A percentile compares a stretch with the other conserved stretches of the same genome.
Evolutionary conservation across 164 flowering plant species (phyloP).

Genomic region (Cinnamomum micranthum): DNA sequence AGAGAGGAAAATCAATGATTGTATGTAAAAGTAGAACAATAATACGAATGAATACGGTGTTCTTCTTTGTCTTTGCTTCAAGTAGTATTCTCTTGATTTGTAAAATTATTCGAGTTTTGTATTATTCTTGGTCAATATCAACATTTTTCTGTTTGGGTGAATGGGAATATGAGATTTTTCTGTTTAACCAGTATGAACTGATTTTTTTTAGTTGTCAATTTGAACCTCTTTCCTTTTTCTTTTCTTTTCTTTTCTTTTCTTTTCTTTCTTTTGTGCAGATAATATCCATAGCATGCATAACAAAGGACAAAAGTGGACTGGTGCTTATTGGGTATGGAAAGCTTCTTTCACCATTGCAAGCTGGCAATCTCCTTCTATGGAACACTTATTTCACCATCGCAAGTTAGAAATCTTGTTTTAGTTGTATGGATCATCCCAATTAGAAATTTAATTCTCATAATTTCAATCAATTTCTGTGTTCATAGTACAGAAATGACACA

Average conservation of each 20-base stretch:
- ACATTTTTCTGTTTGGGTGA: not conserved
- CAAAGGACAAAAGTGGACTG: constrained; percentile 64
- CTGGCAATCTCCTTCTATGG: no score
- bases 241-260: not conserved
- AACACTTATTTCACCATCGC: no score
- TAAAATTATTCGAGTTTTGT: no score
- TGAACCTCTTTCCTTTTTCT: not conserved
- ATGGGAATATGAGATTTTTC: not conserved
- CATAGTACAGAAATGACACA: no score
- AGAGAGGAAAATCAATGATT: no score
- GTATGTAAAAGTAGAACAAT: not conserved
- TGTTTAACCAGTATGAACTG: not conserved
- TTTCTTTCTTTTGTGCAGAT: constrained; percentile 33
- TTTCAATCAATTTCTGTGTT: no score
- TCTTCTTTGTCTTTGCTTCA: not conserved
- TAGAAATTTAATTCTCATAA: no score
- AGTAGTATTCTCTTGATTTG: no score
- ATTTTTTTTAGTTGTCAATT: not conserved
- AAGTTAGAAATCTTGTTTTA: no score
- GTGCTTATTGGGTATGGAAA: constrained; percentile 68
- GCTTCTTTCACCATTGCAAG: not conserved
- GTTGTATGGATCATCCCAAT: no score
- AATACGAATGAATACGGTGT: not conserved
- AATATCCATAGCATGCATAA: constrained; percentile 67
- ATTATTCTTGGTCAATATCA: no score